Base-by-base conservation (phyloP, 495 filamentous ascomycete genomes). In the Aspergillus ellipticus region DNA sequence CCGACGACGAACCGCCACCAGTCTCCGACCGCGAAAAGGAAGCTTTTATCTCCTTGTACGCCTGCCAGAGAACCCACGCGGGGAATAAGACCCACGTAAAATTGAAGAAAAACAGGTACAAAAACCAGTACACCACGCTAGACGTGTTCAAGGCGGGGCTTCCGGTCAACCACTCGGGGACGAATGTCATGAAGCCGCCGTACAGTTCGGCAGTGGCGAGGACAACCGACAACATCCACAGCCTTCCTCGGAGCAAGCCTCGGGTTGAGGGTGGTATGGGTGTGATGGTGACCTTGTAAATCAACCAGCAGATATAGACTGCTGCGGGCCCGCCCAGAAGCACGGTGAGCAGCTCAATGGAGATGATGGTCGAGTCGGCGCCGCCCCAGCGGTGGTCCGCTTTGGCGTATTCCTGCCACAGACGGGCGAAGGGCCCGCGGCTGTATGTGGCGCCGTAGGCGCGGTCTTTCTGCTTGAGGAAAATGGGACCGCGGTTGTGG, bases 131-230 rank as follows among this genome's bases (percentile, higher is more conserved):
- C 79, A 97, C 92, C 57, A 82, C 88, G 61, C 95, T 92, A 55
- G 81, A 83, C 0, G 84, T 87, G 60, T 92, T 85, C 61, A 97
- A 77, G 69, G 90, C 90, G 56, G 82, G 68, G 55, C 78, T 89
- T 2, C 85, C 88, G 4, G 80, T 87, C 53, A 97, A 70, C 92
- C 92, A 97, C 74, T 97, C 93, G 13, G 93, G 93, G 60, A 83
- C 86, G 73, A 97, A 97, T 0, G 93, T 97, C 89, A 97, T 97
- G 67, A 88, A 96, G 78, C 89, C 91, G 35, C 93, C 93, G 73
- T 97, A 97, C 11, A 97, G 67, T 76, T 97, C 93, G n/a, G 83
- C 91, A 6, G 89, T 93, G n/a, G 92, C 92, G 49, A 96, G 69
- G 21, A 90, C 79, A 24, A 82, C 79, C 68, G 90, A 85, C 63